These are phyloP conservation scores for Colletotrichum brevisporum DNA, from an alignment of 2,329 filamentous ascomycete genomes.

Conservation along the genomic window DNA sequence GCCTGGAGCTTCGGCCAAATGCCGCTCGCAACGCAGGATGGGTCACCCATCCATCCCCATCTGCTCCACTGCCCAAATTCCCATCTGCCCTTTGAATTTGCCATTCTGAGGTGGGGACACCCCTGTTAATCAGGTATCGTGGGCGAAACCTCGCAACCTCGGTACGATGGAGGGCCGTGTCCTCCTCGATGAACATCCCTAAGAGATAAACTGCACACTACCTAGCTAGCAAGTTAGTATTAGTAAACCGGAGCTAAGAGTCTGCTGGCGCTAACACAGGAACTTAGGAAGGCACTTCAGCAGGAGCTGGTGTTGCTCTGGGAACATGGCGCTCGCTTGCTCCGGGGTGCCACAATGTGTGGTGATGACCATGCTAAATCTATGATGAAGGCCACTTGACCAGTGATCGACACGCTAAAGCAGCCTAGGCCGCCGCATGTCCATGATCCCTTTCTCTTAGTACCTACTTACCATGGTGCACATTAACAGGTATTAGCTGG, in stretches of 20 bases:
- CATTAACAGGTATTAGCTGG: not conserved
- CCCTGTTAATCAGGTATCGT: not conserved
- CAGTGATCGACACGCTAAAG: conserved; percentile 33
- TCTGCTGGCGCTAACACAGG: no score
- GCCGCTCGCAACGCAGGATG: no score
- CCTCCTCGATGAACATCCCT: no score
- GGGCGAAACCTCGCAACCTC: no score
- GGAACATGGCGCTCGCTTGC: not conserved
- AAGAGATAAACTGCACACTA: no score
- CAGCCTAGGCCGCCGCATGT: conserved; percentile 21
- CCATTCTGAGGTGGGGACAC: not conserved
- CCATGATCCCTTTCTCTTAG: conserved; percentile 20
- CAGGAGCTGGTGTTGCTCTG: not conserved
- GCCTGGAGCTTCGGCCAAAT: no score
- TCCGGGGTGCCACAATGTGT: not conserved
- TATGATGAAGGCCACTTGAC: conserved; percentile 26
- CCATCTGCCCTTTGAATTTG: not conserved
- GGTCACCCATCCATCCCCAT: no score
- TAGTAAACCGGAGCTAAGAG: no score
- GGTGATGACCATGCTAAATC: conserved; percentile 8
- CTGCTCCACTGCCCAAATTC: not conserved
- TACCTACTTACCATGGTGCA: no score
- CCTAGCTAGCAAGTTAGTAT: no score
- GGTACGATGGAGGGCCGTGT: no score
- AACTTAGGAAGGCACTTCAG: no score